Evolutionary conservation across 163 green algal genomes (phyloP).

Genomic region (Prototheca wickerhamii): DNA sequence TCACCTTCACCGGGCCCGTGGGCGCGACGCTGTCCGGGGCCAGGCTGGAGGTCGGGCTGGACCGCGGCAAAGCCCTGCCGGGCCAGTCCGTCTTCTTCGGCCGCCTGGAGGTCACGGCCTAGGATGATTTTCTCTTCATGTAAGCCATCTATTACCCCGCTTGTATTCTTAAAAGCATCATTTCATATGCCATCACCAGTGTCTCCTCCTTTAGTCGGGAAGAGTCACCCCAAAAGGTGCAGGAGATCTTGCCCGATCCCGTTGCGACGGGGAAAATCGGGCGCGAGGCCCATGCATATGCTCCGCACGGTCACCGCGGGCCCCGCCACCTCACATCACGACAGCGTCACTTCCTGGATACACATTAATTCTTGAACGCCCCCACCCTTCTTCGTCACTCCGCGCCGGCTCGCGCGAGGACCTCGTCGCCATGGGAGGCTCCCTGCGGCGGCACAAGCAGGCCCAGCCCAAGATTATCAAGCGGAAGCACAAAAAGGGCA

Average conservation of each 20-base stretch:
- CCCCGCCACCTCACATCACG: not conserved
- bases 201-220: not conserved
- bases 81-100: constrained; percentile 19
- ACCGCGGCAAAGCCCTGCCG: not conserved
- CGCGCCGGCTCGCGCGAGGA: not conserved
- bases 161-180: not conserved
- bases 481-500: constrained; percentile 8
- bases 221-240: not conserved
- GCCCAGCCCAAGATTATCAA: constrained; percentile 34
- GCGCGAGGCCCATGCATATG: not conserved
- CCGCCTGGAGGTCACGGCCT: constrained; percentile 1
- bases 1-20: constrained; percentile 15
- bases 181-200: not conserved
- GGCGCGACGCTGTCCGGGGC: constrained; percentile 23
- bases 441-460: constrained; percentile 27
- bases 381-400: no score
- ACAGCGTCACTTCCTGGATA: not conserved
- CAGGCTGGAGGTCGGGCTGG: constrained; percentile 14
- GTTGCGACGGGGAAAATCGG: not conserved
- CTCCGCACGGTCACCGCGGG: not conserved
- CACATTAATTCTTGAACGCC: no score
- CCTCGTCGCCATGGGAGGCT: constrained; percentile 22
- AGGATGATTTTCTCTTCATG: not conserved
- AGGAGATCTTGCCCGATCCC: not conserved
- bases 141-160: not conserved